Conservation (phyloP, 139 green algal species). For the Picocystis salinarum region DNA sequence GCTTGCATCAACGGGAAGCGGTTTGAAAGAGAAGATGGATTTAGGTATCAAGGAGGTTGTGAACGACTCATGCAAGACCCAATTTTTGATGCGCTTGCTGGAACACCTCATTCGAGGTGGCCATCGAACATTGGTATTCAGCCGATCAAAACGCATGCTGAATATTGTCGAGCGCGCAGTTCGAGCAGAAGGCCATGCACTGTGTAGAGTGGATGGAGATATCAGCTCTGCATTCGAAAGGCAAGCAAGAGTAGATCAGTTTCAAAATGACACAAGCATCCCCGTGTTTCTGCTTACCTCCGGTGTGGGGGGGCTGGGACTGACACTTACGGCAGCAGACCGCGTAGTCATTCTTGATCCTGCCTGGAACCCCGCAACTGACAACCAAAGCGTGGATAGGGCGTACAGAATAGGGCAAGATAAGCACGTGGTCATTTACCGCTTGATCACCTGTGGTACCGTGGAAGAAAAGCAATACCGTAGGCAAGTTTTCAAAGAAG, state of each 20-base stretch:
- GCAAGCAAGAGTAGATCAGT: conserved; percentile 10
- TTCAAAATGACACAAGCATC: conserved; percentile 20
- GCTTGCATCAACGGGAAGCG: conserved; percentile 16
- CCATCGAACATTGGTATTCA: conserved; percentile 81
- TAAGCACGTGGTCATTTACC: conserved; percentile 54
- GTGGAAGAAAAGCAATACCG: conserved; percentile 84
- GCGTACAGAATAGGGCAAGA: conserved; percentile 67
- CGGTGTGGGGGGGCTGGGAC: conserved; percentile 70
- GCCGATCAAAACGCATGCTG: conserved; percentile 51
- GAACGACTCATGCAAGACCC: conserved; percentile 47
- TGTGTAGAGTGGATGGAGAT: conserved; percentile 66
- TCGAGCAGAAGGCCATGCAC: conserved; percentile 13
- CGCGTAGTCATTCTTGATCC: conserved; percentile 77
- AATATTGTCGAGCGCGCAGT: conserved; percentile 60
- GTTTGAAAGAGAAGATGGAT: conserved; percentile 4
- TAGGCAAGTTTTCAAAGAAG: conserved; percentile 38
- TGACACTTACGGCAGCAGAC: conserved; percentile 83
- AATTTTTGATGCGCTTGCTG: conserved; percentile 56
- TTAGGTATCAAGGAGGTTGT: neutral
- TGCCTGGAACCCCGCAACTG: conserved; percentile 37
- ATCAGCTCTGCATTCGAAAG: conserved; percentile 34
- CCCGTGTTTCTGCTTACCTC: conserved; percentile 79
- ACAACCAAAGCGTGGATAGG: conserved; percentile 59
- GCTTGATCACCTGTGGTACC: conserved; percentile 69
- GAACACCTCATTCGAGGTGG: conserved; percentile 36